These are phyloP conservation scores for Hibiscus syriacus DNA, from an alignment of 345 rosid species.

Conservation along the genomic window DNA sequence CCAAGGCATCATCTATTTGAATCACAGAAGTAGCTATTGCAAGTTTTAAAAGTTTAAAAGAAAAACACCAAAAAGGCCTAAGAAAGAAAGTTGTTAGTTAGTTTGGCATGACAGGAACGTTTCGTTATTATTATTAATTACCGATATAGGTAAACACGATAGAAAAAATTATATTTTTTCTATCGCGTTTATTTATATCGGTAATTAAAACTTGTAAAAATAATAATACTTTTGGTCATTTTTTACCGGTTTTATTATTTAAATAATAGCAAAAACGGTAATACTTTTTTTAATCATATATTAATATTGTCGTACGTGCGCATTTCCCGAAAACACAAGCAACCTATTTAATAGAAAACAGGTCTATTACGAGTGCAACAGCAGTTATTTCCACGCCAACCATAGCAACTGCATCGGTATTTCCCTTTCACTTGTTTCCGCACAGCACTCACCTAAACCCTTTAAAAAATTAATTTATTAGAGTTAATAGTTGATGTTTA, in stretches of 20 bases:
- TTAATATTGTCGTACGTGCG: too few species aligned
- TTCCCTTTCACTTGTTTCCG: not conserved
- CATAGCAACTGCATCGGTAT: not conserved
- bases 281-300: too few species aligned
- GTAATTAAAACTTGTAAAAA: too few species aligned
- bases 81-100: not conserved
- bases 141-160: too few species aligned
- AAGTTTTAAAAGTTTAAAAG: not conserved
- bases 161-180: too few species aligned
- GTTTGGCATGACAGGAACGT: not conserved
- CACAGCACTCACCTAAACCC: not conserved
- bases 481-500: too few species aligned
- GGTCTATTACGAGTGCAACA: not conserved
- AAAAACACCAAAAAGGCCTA: not conserved
- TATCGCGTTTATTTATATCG: too few species aligned
- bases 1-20: not conserved
- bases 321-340: constrained; percentile 3
- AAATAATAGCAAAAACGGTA: too few species aligned
- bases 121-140: too few species aligned
- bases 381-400: not conserved
- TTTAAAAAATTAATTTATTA: too few species aligned
- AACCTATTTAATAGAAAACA: constrained; percentile 6
- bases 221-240: too few species aligned
- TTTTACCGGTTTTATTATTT: too few species aligned
- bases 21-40: not conserved